phyloP scores from a whole-genome alignment of 208 protist genomes.

The Leishmania major region DNA sequence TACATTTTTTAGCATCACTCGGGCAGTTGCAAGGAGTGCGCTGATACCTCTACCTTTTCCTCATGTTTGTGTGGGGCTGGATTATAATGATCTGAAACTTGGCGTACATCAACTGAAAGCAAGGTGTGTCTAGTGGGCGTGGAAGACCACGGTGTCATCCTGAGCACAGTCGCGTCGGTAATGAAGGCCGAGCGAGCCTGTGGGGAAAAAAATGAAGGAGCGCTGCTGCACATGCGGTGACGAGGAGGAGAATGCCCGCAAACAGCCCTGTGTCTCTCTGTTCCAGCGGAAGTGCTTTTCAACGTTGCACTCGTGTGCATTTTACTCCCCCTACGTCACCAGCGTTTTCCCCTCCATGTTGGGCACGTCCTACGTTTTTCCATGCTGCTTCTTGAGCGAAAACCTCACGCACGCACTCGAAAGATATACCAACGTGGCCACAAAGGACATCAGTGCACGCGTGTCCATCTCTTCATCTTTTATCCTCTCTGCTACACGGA shows the following conservation, averaged over 20 bases:
- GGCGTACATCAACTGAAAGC: not conserved
- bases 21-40: not conserved
- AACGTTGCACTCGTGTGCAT: not conserved
- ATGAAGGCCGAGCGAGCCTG: not conserved
- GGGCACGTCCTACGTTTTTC: not conserved
- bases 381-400: not conserved
- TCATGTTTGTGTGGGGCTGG: not conserved
- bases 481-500: slow-evolving; percentile 12
- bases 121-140: not conserved
- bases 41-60: not conserved
- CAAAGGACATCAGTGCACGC: not conserved
- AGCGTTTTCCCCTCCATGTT: not conserved
- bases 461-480: not conserved
- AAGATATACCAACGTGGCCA: not conserved
- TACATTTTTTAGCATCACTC: slow-evolving; percentile 78
- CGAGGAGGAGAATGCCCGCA: not conserved
- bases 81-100: slow-evolving; percentile 3
- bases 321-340: not conserved
- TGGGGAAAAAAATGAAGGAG: not conserved
- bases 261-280: not conserved
- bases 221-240: not conserved
- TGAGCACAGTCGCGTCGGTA: not conserved
- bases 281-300: not conserved
- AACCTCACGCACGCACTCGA: not conserved
- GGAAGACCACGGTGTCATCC: not conserved